Percentiles rank a stretch among this genome's conserved stretches.
phyloP scores from a whole-genome alignment of 139 green algal species.

The Chlorella sp. region DNA sequence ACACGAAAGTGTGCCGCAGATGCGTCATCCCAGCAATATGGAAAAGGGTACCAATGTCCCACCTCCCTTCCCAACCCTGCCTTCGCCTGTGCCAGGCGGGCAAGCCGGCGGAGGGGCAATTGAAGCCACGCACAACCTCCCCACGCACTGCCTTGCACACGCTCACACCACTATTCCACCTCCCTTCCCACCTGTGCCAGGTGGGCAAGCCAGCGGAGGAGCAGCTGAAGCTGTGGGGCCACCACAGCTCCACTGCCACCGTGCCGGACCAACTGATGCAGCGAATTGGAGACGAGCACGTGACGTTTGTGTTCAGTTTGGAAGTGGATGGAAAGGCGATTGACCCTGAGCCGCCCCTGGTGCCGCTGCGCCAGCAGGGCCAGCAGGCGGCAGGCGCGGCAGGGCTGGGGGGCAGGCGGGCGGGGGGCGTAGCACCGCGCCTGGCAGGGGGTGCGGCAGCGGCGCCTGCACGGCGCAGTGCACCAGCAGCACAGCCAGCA shows the following conservation, averaged over 20 bases:
- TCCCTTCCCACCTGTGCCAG: conserved; percentile 54
- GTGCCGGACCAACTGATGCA: conserved; percentile 81
- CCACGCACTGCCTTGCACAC: neutral
- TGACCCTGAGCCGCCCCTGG: conserved; percentile 40
- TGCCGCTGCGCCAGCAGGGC: neutral
- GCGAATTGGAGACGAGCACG: conserved; percentile 53
- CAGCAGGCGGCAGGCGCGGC: neutral
- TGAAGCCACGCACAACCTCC: conserved; percentile 67
- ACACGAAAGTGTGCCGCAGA: no score
- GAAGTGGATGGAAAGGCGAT: conserved; percentile 64
- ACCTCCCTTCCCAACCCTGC: no score
- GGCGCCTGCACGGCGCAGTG: neutral
- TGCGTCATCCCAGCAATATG: no score
- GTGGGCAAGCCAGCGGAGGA: conserved; percentile 89
- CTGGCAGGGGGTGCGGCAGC: neutral
- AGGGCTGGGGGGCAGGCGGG: neutral
- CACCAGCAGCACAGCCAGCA: neutral
- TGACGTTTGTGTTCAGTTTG: conserved; percentile 91
- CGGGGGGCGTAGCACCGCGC: neutral
- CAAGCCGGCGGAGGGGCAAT: conserved; percentile 89
- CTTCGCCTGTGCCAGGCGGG: conserved; percentile 69
- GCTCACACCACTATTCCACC: no score
- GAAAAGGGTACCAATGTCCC: no score
- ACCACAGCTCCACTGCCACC: conserved; percentile 77
- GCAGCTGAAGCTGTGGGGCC: conserved; percentile 91